Evolutionary conservation across 257 asterid genomes (phyloP), one percentile per base, ranked within the genome.

Genomic region (Plantago ovata): DNA sequence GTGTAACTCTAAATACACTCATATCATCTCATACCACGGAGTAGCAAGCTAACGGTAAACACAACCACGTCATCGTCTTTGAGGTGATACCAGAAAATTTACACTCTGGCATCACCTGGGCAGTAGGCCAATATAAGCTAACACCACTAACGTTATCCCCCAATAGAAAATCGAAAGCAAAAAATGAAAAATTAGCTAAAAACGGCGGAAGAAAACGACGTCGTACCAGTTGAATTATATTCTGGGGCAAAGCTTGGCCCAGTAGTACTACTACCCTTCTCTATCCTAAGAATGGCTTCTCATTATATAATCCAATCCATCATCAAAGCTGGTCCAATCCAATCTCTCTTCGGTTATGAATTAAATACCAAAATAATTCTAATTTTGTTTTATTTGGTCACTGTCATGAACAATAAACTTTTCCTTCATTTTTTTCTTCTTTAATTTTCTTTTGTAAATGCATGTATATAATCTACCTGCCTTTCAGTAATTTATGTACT

Each of bases 331-430:
- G 1, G 32, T 24, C 32, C 32, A 24, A 5, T 24, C 32, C 32
- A 24, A 24, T 24, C 32, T 24, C 32, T 24, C 32, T 2, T 24
- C 5, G 32, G 32, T 24, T 32, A 15, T 23, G 1, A 53, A 6
- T 13, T 23, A 0, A 22, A 23, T 51, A 13, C 18, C 16, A 53
- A 7, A 23, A 24, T n/a, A n/a, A n/a, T n/a, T n/a, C n/a, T n/a
- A n/a, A n/a, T n/a, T n/a, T n/a, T n/a, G n/a, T 23, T 46, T 46
- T 13, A 46, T 46, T 46, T 46, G 18, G 23, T 46, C 52, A 46
- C n/a, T n/a, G n/a, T 24, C 5, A 24, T 24, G 2, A 5, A 2
- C 2, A 5, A 24, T 5, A 2, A 24, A 24, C 5, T 24, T 2
- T 24, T 24, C 3, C 5, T 24, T 24, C 2, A 24, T 24, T 24